Evolutionary conservation across 2,329 filamentous ascomycete genomes (phyloP).

Genomic region (Epichloe uncinata): DNA sequence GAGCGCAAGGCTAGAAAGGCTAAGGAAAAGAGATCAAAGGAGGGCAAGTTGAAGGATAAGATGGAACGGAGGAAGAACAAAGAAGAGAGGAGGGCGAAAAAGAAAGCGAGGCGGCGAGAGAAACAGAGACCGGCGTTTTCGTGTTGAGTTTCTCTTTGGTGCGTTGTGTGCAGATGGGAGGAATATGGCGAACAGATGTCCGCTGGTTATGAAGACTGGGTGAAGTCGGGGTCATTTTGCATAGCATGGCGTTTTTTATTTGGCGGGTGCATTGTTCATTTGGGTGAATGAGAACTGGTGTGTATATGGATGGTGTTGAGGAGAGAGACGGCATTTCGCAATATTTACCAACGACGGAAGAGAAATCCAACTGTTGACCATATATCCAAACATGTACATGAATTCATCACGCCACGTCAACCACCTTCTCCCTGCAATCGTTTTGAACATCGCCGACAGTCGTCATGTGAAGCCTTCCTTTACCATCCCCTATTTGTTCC

Average conservation of each 20-base stretch:
- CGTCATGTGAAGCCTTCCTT: background rate
- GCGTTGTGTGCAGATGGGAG: background rate
- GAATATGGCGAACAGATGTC: background rate
- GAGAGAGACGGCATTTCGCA: too few relatives aligned
- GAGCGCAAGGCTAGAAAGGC: conserved; percentile 25
- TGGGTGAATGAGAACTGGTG: background rate
- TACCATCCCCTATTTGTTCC: background rate
- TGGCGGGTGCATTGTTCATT: background rate
- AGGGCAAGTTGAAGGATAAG: conserved; percentile 12
- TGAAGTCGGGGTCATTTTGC: background rate
- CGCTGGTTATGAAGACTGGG: background rate
- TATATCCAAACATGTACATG: background rate
- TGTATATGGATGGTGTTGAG: background rate
- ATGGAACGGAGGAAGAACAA: conserved; percentile 10
- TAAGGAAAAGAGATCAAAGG: conserved; percentile 18
- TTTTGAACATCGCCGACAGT: background rate
- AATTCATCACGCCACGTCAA: background rate
- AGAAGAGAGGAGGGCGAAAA: conserved; percentile 32
- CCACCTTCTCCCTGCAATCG: background rate
- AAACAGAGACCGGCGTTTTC: conserved; percentile 17
- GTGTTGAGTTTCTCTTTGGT: background rate
- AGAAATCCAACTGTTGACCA: too few relatives aligned
- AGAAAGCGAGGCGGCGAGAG: conserved; percentile 28
- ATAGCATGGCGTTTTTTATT: conserved; percentile 5
- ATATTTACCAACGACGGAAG: too few relatives aligned